Evolutionary conservation across 2,329 filamentous ascomycete species (phyloP), one percentile per base, ranked within the genome.

Genomic region (Plectosphaerella sp.): DNA sequence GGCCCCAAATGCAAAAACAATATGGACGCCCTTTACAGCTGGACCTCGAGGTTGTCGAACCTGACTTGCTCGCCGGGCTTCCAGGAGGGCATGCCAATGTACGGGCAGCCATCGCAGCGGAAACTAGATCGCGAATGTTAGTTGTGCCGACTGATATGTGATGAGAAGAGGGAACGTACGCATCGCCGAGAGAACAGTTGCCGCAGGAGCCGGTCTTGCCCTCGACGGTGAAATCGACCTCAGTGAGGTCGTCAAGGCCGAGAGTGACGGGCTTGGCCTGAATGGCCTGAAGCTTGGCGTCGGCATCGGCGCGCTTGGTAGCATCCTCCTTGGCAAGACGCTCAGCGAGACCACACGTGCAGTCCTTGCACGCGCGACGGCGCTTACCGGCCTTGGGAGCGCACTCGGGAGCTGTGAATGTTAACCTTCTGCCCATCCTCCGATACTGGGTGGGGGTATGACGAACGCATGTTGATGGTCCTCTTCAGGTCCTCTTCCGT

Each of bases 141-240:
- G 14, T 5, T 14, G 37, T 15, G 14, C n/a, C 15, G 15, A n/a
- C n/a, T 12, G 16, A n/a, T n/a, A n/a, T n/a, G n/a, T n/a, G 37
- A n/a, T 7, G 16, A 12, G 15, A 39, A 7, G 6, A 12, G 37
- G 16, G 14, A 18, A 39, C 37, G 14, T 16, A 49, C 4, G 94
- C 93, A 69, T 97, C 93, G 48, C 94, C 94, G 15, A 99, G 78
- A 25, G 91, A 88, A 71, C 94, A 97, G 72, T 93, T 97, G 25
- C 91, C 91, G 69, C 94, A 99, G 16, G 89, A 95, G 51, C 94
- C 93, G 6, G 93, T 89, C 75, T 97, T 97, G 61, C 94, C 94
- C 70, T 96, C 82, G n/a, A 97, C 90, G 1, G 94, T 99, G 66
- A 99, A 97, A 71, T 99, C 94, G 9, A 97, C 80, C 70, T 97